These are phyloP conservation scores for Diaporthe helianthi DNA, from an alignment of 2,329 filamentous ascomycete species.

Conservation along the genomic window DNA sequence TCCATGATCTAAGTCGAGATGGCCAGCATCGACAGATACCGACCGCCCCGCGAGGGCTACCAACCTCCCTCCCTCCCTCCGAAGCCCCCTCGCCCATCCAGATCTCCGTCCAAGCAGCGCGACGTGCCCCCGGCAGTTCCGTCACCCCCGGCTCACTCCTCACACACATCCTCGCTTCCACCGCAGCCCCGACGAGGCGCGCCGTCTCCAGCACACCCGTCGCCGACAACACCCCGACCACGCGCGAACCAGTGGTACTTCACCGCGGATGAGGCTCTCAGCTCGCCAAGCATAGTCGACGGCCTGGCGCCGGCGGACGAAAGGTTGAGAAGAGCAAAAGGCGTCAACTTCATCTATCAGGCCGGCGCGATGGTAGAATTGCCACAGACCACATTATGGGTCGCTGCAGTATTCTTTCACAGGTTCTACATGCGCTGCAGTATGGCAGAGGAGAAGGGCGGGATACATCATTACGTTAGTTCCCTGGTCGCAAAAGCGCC, in stretches of 20 bases:
- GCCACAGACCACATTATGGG: conserved; percentile 89
- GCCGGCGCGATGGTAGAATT: conserved; percentile 91
- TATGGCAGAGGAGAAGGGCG: conserved; percentile 76
- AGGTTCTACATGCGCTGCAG: conserved; percentile 92
- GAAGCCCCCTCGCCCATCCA: conserved; percentile 53
- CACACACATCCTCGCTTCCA: conserved; percentile 62
- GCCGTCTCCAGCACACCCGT: conserved; percentile 51
- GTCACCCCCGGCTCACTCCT: conserved; percentile 64
- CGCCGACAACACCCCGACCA: conserved; percentile 46
- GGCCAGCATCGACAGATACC: conserved; percentile 67
- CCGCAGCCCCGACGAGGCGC: conserved; percentile 52
- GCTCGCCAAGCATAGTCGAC: conserved; percentile 84
- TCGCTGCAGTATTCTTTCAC: conserved; percentile 93
- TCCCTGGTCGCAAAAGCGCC: not conserved
- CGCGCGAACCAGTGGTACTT: conserved; percentile 83
- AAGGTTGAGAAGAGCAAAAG: conserved; percentile 82
- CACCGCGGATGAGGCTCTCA: conserved; percentile 79
- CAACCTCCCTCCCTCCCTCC: conserved; percentile 57
- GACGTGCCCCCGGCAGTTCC: conserved; percentile 68
- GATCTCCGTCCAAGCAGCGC: conserved; percentile 58
- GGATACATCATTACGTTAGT: conserved; percentile 88
- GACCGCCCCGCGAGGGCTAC: conserved; percentile 63
- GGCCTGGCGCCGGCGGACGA: conserved; percentile 81
- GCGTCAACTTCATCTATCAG: conserved; percentile 95
- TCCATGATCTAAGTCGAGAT: conserved; percentile 46